Evolutionary conservation across 139 green algal genomes (phyloP), one percentile per base, ranked within the genome.

Genomic region (Penium margaritaceum): DNA sequence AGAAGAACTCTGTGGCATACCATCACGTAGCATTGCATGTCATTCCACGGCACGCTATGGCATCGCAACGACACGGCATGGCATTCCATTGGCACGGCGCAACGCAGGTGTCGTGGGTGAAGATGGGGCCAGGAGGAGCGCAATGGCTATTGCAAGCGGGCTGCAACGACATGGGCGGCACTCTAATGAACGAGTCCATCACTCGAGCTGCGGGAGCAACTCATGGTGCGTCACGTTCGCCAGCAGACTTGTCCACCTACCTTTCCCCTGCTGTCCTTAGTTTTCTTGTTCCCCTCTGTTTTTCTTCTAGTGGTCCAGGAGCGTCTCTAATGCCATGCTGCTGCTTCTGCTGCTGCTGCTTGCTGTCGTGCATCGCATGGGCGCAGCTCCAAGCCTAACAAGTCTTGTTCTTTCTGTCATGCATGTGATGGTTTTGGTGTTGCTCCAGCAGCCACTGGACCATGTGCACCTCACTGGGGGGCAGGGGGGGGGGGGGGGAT

Each of bases 171-270:
- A 92, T 96, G 89, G 91, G 91, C 43, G 91, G 91, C 15, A 72
- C 72, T 1, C 77, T 96, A 33, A 96, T 96, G 90, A 95, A 95
- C 53, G 91, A 96, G 77, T 85, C 43, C 81, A 96, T 96, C 83
- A 95, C 91, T 0, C 75, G 82, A 0, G 91, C 91, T 19, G 91
- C 91, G 38, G 90, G 90, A 21, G 90, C 89, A 0, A 36, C 55
- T 5, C 81, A 91, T 77, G 90, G 90, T 77, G 19, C 21, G 43
- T 60, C 62, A 27, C 21, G 62, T n/a, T 58, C 37, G 19, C 37
- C 9, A 14, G 19, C 35, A 57, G 9, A 33, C 36, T 17, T 15
- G 6, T 14, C 62, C n/a, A 37, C 37, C 6, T 15, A 30, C 21
- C 6, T 14, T 70, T 15, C 7, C 36, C 15, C 67, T 65, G 17